Evolutionary conservation across 2,329 filamentous ascomycete genomes (phyloP), one percentile per base, ranked within the genome.

Genomic region (Epichloe bromicola): DNA sequence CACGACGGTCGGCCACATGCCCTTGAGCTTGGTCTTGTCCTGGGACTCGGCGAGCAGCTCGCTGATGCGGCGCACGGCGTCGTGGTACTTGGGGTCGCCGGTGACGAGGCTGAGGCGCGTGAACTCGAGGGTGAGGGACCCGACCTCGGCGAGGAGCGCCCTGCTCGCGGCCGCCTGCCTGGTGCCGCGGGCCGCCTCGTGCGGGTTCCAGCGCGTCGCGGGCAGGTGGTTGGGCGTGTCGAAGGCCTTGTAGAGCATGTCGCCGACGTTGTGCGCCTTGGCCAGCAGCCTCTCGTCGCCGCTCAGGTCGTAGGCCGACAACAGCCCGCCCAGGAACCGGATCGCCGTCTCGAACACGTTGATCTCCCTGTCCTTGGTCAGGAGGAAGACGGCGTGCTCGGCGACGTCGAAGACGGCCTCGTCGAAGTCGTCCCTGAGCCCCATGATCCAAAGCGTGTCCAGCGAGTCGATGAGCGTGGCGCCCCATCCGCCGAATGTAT

Each of bases 91-190:
- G 39, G 75, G 65, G 54, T 88, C 74, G 39, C 77, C 77, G 0
- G 85, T 86, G 44, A 88, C 67, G 61, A 88, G 82, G 15, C 81
- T 79, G 45, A 89, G 70, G 10, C 85, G 72, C 4, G 82, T 86
- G 60, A 89, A 86, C 61, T 89, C 85, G 57, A 90, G 63, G 4
- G 78, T 79, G 50, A 88, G 68, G 6, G 82, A 85, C 14, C 82
- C 82, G 60, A 87, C 62, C 67, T 82, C 74, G 55, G 76, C 80
- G 58, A 85, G 68, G 58, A 84, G 65, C 50, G 65, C 26, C 20
- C 33, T 26, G 11, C 45, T 26, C 6, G 48, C 41, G 6, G 58
- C 55, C 1, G 39, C 43, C 43, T 63, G 59, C 36, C 51, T 50
- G 42, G 57, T 54, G 10, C 62, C 63, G 30, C 52, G 50, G 26